These are phyloP conservation scores for Tulasnella sp. DNA, from an alignment of 768 basidiomycete genomes.

Conservation along the genomic window DNA sequence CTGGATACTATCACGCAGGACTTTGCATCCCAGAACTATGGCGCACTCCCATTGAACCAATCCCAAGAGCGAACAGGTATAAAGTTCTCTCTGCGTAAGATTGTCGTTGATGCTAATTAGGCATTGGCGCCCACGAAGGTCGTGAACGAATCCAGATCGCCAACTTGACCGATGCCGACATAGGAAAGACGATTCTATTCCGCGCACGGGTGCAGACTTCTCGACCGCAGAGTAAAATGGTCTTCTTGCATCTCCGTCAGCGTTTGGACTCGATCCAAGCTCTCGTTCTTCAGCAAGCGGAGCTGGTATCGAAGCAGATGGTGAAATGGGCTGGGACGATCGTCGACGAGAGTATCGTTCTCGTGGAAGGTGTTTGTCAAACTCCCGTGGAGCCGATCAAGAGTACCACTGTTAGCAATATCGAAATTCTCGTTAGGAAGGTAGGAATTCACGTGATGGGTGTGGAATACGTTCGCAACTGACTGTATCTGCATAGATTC, in stretches of 20 bases:
- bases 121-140: slow-evolving; percentile 19
- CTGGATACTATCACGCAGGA: slow-evolving; percentile 39
- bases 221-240: slow-evolving; percentile 90
- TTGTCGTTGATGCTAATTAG: no score
- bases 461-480: neutral
- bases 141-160: slow-evolving; percentile 52
- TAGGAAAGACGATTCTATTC: slow-evolving; percentile 66
- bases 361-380: slow-evolving; percentile 62
- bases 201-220: slow-evolving; percentile 87
- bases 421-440: slow-evolving; percentile 76
- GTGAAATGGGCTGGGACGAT: slow-evolving; percentile 78
- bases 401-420: slow-evolving; percentile 76
- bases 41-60: slow-evolving; percentile 79
- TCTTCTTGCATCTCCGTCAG: slow-evolving; percentile 87
- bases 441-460: slow-evolving; percentile 32
- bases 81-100: no score
- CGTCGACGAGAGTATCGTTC: slow-evolving; percentile 78
- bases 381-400: slow-evolving; percentile 79
- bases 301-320: slow-evolving; percentile 92
- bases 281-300: slow-evolving; percentile 56
- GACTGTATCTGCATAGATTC: slow-evolving; percentile 46
- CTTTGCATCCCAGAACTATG: slow-evolving; percentile 69
- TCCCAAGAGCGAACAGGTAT: slow-evolving; percentile 57
- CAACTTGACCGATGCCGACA: slow-evolving; percentile 45
- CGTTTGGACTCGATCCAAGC: slow-evolving; percentile 79